These are phyloP conservation scores for Schizothecium vesticola DNA, from an alignment of 495 filamentous ascomycete species.

Conservation along the genomic window DNA sequence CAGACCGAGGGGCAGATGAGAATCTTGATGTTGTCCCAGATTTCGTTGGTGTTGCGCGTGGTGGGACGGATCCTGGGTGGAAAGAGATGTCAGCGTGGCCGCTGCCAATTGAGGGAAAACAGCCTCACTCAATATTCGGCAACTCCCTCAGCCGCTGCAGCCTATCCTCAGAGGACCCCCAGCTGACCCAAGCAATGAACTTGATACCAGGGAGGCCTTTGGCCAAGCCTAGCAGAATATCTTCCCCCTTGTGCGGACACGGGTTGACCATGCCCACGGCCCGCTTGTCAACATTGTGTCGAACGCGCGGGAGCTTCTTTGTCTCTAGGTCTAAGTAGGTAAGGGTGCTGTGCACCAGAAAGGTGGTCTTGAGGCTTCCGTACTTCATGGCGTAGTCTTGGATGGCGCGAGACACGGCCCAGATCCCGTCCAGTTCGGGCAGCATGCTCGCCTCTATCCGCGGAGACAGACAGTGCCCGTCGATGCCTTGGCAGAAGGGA, in stretches of 20 bases:
- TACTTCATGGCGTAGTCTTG: slow-evolving; percentile 22
- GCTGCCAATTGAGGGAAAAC: background rate
- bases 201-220: slow-evolving; percentile 22
- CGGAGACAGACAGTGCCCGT: slow-evolving; percentile 25
- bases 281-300: slow-evolving; percentile 25
- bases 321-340: slow-evolving; percentile 24
- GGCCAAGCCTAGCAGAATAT: slow-evolving; percentile 25
- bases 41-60: slow-evolving; percentile 25
- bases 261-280: slow-evolving; percentile 33
- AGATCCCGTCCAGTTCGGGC: slow-evolving; percentile 25
- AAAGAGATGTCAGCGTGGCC: background rate
- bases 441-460: slow-evolving; percentile 19
- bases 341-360: slow-evolving; percentile 20
- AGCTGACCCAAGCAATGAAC: slow-evolving; percentile 31
- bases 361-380: slow-evolving; percentile 22
- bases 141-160: slow-evolving; percentile 11
- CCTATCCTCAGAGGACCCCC: slow-evolving; percentile 20
- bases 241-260: slow-evolving; percentile 27
- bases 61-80: slow-evolving; percentile 18
- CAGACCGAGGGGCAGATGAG: slow-evolving; percentile 28
- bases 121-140: slow-evolving; percentile 23
- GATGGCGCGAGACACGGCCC: slow-evolving; percentile 26
- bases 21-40: slow-evolving; percentile 31
- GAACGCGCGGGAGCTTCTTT: slow-evolving; percentile 15
- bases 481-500: slow-evolving; percentile 20